A percentile compares a stretch with the other conserved stretches of the same genome.
phyloP scores from a whole-genome alignment of 176 grass and related monocot genomes.

The Juncus inflexus region DNA sequence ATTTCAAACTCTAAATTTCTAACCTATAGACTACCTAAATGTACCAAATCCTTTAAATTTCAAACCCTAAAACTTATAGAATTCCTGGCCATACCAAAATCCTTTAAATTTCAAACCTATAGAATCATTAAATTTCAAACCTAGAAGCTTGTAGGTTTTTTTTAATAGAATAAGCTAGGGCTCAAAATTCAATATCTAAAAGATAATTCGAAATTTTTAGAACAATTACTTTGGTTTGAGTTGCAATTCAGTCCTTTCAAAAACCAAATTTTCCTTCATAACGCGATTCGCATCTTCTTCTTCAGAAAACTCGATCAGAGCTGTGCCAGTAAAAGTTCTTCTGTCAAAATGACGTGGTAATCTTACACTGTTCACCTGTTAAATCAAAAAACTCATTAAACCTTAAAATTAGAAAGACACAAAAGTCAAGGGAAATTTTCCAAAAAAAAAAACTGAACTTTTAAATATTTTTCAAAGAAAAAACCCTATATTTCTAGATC shows the following conservation, averaged over 20 bases:
- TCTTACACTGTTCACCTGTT: slow-evolving; percentile 88
- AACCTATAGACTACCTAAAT: neutral
- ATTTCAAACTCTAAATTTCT: too few relatives aligned
- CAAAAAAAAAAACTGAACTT: slow-evolving; percentile 6
- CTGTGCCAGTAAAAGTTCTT: slow-evolving; percentile 67
- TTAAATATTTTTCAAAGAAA: neutral
- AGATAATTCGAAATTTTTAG: neutral
- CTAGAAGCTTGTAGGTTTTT: neutral
- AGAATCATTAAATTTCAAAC: too few relatives aligned
- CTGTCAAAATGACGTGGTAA: slow-evolving; percentile 79
- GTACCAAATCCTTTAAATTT: neutral
- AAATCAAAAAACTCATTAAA: slow-evolving; percentile 3
- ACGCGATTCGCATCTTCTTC: slow-evolving; percentile 69
- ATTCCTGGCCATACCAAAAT: neutral
- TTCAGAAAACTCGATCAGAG: slow-evolving; percentile 89
- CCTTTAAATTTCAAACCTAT: too few relatives aligned
- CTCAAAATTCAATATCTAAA: neutral
- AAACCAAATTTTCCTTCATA: slow-evolving; percentile 44
- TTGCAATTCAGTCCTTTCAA: slow-evolving; percentile 59
- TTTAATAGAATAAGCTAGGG: slow-evolving; percentile 7
- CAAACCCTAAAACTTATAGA: slow-evolving; percentile 2
- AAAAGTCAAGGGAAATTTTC: neutral
- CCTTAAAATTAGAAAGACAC: neutral
- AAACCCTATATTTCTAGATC: too few relatives aligned
- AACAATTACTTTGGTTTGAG: slow-evolving; percentile 63